A percentile compares a stretch with the other conserved stretches of the same genome.
Evolutionary conservation across 2,329 filamentous ascomycete species (phyloP).

Genomic region (Paraconiothyrium sp.): DNA sequence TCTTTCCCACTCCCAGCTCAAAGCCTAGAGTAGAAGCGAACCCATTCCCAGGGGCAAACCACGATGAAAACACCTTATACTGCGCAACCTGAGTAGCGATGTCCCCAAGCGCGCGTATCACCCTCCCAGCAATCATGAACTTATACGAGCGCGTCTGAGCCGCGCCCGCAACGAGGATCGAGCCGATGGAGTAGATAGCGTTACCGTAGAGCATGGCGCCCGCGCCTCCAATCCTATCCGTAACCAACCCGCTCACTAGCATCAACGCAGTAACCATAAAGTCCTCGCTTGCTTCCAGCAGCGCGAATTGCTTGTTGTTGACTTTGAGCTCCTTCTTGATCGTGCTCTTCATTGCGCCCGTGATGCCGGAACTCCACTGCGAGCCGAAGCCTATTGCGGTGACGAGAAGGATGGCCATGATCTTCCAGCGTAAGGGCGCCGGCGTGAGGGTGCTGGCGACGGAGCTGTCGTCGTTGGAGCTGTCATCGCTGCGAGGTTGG

Average conservation of each 20-base stretch:
- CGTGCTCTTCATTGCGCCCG: constrained; percentile 68
- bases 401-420: constrained; percentile 61
- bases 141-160: constrained; percentile 65
- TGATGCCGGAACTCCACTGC: constrained; percentile 69
- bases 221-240: constrained; percentile 68
- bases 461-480: not conserved
- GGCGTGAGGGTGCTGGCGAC: not conserved
- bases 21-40: constrained; percentile 70
- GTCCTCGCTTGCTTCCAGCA: constrained; percentile 68
- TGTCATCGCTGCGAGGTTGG: not conserved
- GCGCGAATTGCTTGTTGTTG: constrained; percentile 67
- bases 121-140: constrained; percentile 67
- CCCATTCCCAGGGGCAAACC: constrained; percentile 69
- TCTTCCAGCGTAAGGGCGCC: constrained; percentile 34
- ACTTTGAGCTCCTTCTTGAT: constrained; percentile 65
- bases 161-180: constrained; percentile 67
- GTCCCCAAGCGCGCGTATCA: constrained; percentile 68
- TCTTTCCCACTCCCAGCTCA: constrained; percentile 69
- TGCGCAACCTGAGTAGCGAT: constrained; percentile 71
- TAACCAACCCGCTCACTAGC: constrained; percentile 64
- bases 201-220: constrained; percentile 69
- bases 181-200: constrained; percentile 65
- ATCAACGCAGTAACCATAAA: constrained; percentile 70
- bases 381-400: constrained; percentile 68
- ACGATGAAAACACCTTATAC: constrained; percentile 72